These are phyloP conservation scores for Eucalyptus sp. DNA, from an alignment of 345 rosid genomes.

Conservation along the genomic window DNA sequence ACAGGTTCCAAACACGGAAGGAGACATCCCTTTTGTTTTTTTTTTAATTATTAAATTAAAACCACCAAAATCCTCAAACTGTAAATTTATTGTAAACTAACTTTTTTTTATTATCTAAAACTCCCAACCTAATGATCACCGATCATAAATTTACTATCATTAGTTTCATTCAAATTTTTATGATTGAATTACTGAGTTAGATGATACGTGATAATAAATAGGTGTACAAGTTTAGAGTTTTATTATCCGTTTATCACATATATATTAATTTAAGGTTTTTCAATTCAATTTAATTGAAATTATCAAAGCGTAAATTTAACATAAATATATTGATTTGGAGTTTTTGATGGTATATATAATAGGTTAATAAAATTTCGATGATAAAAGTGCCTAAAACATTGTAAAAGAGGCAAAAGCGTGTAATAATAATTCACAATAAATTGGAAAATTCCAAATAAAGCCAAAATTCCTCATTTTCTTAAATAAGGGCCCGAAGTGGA, in stretches of 20 bases:
- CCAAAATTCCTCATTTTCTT: accelerated
- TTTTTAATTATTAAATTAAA: too few species aligned
- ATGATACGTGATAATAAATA: accelerated
- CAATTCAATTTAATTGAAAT: too few species aligned
- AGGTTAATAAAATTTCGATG: not conserved
- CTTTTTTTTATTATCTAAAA: too few species aligned
- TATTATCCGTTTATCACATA: too few species aligned
- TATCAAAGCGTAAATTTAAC: too few species aligned
- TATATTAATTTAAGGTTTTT: too few species aligned
- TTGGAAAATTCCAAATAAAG: not conserved
- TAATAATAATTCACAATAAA: not conserved
- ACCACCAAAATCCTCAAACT: not conserved
- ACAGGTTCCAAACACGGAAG: not conserved
- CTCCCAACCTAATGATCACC: not conserved
- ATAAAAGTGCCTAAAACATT: not conserved
- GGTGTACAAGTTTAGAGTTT: accelerated
- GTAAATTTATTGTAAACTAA: too few species aligned
- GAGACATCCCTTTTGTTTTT: not conserved
- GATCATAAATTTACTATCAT: not conserved
- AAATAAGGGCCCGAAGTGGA: accelerated
- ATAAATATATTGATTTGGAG: accelerated
- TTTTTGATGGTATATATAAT: not conserved
- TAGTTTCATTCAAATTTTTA: too few species aligned
- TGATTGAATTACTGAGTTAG: too few species aligned
- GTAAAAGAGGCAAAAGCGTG: not conserved